phyloP scores from a whole-genome alignment of 345 rosid species.

The Eucalyptus guilfoylei region DNA sequence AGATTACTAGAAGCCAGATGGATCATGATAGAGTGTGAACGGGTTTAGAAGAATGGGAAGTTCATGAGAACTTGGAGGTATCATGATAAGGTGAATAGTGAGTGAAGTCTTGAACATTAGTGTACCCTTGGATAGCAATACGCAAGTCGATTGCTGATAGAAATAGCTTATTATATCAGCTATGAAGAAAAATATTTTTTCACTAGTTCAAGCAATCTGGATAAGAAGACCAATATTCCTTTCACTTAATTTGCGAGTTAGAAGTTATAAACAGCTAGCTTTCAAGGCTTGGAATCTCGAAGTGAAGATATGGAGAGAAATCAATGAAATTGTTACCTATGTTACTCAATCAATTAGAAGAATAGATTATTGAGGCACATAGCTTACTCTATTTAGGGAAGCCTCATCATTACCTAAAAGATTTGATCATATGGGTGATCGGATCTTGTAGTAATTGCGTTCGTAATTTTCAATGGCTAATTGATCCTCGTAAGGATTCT shows the following conservation, averaged over 20 bases:
- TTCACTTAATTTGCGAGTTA: not conserved
- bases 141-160: not conserved
- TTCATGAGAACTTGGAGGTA: not conserved
- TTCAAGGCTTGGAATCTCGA: not conserved
- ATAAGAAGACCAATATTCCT: not conserved
- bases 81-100: not conserved
- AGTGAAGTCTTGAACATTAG: not conserved
- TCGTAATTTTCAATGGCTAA: not conserved
- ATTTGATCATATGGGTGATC: too few relatives aligned
- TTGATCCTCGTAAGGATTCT: not conserved
- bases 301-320: not conserved
- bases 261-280: not conserved
- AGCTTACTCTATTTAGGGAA: not conserved
- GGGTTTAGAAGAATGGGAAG: not conserved
- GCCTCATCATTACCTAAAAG: not conserved
- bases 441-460: not conserved
- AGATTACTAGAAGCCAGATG: not conserved
- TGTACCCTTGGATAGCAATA: not conserved
- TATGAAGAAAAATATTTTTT: too few relatives aligned
- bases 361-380: not conserved
- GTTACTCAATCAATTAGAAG: not conserved
- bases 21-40: not conserved
- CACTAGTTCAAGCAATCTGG: too few relatives aligned
- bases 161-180: too few relatives aligned
- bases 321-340: not conserved